A percentile compares a stretch with the other conserved stretches of the same genome.
Conservation (phyloP, 768 basidiomycete species). For the Boletus huronensis region DNA sequence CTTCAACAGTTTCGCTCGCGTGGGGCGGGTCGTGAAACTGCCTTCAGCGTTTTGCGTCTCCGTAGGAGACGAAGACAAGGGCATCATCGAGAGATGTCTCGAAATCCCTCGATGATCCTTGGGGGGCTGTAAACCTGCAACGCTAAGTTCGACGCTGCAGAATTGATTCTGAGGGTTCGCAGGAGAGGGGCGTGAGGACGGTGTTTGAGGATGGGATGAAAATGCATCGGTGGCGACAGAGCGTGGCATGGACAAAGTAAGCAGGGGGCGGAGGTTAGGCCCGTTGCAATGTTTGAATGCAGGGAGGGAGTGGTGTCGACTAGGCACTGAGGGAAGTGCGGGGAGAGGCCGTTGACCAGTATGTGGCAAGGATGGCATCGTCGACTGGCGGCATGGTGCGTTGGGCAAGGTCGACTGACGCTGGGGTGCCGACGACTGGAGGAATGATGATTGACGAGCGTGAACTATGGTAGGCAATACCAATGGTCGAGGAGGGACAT, state of each 20-base stretch:
- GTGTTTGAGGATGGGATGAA: slow-evolving; percentile 5
- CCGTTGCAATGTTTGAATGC: slow-evolving; percentile 10
- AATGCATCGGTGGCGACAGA: background rate
- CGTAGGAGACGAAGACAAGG: slow-evolving; percentile 9
- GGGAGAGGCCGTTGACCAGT: background rate
- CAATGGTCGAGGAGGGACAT: slow-evolving; percentile 1
- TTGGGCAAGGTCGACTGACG: background rate
- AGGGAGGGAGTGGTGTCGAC: slow-evolving; percentile 25
- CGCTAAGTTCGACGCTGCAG: background rate
- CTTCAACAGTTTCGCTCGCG: slow-evolving; percentile 16
- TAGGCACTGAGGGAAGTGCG: background rate
- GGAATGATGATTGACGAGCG: slow-evolving; percentile 3
- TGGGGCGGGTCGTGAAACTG: slow-evolving; percentile 2
- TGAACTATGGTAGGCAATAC: slow-evolving; percentile 9
- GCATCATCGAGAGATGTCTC: slow-evolving; percentile 22
- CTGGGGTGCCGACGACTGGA: background rate
- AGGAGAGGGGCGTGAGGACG: slow-evolving; percentile 5
- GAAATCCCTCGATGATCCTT: background rate
- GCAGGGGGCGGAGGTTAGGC: background rate
- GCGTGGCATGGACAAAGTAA: slow-evolving; percentile 1
- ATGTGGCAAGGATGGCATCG: background rate
- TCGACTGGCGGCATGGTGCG: slow-evolving; percentile 11
- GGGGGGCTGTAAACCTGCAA: background rate
- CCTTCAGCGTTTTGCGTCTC: background rate
- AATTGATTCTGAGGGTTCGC: background rate